Evolutionary conservation across 1,284 basidiomycete species (phyloP), one percentile per base, ranked within the genome.

Genomic region (Wolfiporia cocos): DNA sequence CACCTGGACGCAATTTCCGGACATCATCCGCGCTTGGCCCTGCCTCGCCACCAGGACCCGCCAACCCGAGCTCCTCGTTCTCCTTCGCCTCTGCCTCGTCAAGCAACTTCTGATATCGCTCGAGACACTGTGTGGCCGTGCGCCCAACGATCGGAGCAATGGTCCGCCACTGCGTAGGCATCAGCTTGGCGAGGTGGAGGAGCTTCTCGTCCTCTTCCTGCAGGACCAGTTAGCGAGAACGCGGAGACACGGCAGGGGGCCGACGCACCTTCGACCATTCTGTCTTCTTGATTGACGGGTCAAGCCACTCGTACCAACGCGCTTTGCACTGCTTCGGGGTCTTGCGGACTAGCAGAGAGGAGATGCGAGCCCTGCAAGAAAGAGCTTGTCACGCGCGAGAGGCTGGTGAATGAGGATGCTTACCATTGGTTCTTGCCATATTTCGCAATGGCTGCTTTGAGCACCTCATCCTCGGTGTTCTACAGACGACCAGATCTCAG

Each of bases 281-380:
- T 28, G 95, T 97, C 74, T 99, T 99, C 67, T 98, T 99, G 69
- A 99, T 99, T 38, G 93, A 95, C 5, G 96, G 96, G 66, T 99
- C 96, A 41, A 99, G 73, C 96, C 96, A 99, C 70, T 99, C 96
- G 64, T 97, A 98, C 96, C 96, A 99, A 46, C 90, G 81, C 3
- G 95, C 96, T 67, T 99, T 99, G 73, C 96, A 99, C 69, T 99
- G 96, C 65, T 99, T 99, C 10, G 96, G 94, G 10, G 96, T 99
- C 70, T 99, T 99, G 53, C 96, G 82, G 32, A 99, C 96, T 39
- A 99, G 78, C 21, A 99, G 74, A 30, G 95, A 99, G 6, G 93
- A 97, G 62, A 99, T 99, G 58, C 95, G 92, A 19, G 96, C 95
- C 94, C 94, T 91, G 44, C 42, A 47, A 23, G 29, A 20, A 32